phyloP scores from a whole-genome alignment of 2,329 filamentous ascomycete genomes.

The Penicillium sp. region DNA sequence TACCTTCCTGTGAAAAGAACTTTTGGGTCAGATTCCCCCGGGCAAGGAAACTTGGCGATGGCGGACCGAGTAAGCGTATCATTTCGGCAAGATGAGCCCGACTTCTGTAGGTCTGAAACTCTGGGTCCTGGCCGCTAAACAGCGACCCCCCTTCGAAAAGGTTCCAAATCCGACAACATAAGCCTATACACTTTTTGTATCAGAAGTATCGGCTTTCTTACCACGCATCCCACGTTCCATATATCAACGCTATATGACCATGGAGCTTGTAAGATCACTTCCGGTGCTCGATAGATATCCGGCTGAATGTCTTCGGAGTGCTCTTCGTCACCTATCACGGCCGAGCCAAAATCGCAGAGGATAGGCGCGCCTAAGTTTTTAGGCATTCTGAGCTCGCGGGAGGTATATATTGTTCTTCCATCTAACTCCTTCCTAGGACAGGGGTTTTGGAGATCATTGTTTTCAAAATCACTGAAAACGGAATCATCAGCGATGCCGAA shows the following conservation, averaged over 20 bases:
- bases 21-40: slow-evolving; percentile 33
- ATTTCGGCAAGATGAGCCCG: slow-evolving; percentile 53
- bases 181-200: not conserved
- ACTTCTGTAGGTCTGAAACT: slow-evolving; percentile 42
- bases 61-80: slow-evolving; percentile 47
- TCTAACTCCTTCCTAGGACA: slow-evolving; percentile 46
- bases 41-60: slow-evolving; percentile 39
- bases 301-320: slow-evolving; percentile 35
- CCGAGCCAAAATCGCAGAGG: slow-evolving; percentile 54
- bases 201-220: slow-evolving; percentile 29
- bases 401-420: slow-evolving; percentile 46
- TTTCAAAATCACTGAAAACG: slow-evolving; percentile 43
- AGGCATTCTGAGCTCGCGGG: slow-evolving; percentile 41
- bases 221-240: slow-evolving; percentile 55
- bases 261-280: slow-evolving; percentile 50
- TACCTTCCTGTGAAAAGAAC: slow-evolving; percentile 45
- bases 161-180: slow-evolving; percentile 48
- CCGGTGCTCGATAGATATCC: slow-evolving; percentile 39
- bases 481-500: slow-evolving; percentile 44
- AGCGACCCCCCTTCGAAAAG: slow-evolving; percentile 49
- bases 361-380: slow-evolving; percentile 35
- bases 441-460: slow-evolving; percentile 31
- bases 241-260: slow-evolving; percentile 54
- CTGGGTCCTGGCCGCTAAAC: slow-evolving; percentile 46
- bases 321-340: slow-evolving; percentile 37